A percentile compares a stretch with the other conserved stretches of the same genome.
Conservation (phyloP, 768 basidiomycete genomes). For the Boletus rubescentipes region DNA sequence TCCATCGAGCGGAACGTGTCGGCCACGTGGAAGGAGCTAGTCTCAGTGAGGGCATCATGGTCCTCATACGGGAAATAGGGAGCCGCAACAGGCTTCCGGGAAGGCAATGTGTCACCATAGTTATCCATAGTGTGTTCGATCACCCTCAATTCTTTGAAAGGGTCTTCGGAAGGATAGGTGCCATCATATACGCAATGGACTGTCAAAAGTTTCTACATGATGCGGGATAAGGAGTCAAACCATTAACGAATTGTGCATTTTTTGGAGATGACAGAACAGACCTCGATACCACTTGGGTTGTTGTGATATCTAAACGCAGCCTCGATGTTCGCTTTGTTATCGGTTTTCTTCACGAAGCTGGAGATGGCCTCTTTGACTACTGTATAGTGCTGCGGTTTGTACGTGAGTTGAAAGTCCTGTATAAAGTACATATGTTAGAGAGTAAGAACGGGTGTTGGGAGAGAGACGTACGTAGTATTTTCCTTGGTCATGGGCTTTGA, state of each 20-base stretch:
- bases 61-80: background rate
- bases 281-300: background rate
- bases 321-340: conserved; percentile 8
- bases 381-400: background rate
- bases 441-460: too few species aligned
- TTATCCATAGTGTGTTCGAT: background rate
- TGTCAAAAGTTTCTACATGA: background rate
- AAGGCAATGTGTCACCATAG: background rate
- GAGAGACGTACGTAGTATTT: background rate
- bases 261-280: background rate
- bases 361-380: conserved; percentile 9
- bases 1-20: background rate
- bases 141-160: background rate
- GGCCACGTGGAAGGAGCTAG: background rate
- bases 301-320: conserved; percentile 5
- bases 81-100: background rate
- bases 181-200: conserved; percentile 6
- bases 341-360: background rate
- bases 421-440: background rate
- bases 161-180: background rate
- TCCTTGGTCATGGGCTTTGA: conserved; percentile 18
- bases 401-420: conserved; percentile 3
- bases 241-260: too few species aligned
- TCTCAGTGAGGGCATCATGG: background rate
- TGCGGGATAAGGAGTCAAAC: background rate